Percentiles rank a stretch among this genome's conserved stretches.
Evolutionary conservation across 2,329 filamentous ascomycete species (phyloP).

Genomic region (Parastagonospora nodorum): DNA sequence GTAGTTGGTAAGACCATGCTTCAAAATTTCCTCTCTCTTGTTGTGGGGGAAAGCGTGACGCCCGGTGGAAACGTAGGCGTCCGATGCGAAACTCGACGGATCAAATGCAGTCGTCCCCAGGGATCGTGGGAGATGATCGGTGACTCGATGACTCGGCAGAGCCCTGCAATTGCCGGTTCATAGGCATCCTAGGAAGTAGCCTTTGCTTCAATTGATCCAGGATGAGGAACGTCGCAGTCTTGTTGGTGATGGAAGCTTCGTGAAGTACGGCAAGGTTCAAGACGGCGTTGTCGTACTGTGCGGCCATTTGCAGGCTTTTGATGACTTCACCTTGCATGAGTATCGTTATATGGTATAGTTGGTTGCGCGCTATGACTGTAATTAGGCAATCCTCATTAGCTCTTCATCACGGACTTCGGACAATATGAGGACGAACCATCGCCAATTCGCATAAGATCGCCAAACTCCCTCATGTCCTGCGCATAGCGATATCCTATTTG

Average conservation of each 20-base stretch:
- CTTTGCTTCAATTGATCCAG: slow-evolving; percentile 47
- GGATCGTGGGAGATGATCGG: slow-evolving; percentile 18
- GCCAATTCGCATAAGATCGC: slow-evolving; percentile 43
- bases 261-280: slow-evolving; percentile 42
- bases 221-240: slow-evolving; percentile 38
- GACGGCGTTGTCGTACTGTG: slow-evolving; percentile 31
- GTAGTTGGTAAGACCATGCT: slow-evolving; percentile 28
- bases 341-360: slow-evolving; percentile 45
- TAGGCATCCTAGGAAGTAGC: slow-evolving; percentile 30
- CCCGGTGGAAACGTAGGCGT: slow-evolving; percentile 18
- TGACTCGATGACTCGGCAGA: slow-evolving; percentile 4
- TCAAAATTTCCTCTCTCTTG: slow-evolving; percentile 13
- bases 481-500: slow-evolving; percentile 42
- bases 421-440: slow-evolving; percentile 40
- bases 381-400: slow-evolving; percentile 1
- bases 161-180: slow-evolving; percentile 21
- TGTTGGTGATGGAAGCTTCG: slow-evolving; percentile 44
- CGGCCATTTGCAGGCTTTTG: slow-evolving; percentile 45
- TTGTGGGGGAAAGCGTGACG: slow-evolving; percentile 19
- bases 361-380: slow-evolving; percentile 44
- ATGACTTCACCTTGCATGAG: slow-evolving; percentile 50
- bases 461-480: slow-evolving; percentile 42
- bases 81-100: background rate
- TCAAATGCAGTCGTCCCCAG: slow-evolving; percentile 12
- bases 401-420: slow-evolving; percentile 14